These are phyloP conservation scores for Sinapis alba DNA, from an alignment of 441 rosid species.

Conservation along the genomic window DNA sequence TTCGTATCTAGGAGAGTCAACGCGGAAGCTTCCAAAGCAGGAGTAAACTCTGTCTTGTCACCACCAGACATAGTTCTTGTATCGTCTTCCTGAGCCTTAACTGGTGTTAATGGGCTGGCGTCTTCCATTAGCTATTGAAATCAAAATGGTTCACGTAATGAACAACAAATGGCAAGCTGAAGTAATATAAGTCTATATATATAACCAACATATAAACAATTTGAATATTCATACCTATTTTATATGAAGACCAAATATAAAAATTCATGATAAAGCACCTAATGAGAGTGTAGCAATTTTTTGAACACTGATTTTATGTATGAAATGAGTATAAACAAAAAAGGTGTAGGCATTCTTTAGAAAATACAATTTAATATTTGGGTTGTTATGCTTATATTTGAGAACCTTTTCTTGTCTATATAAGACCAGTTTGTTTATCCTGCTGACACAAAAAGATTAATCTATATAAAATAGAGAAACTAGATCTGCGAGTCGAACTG, in stretches of 20 bases:
- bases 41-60: not conserved
- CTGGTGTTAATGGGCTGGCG: not conserved
- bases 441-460: too few species aligned
- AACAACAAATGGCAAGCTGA: not conserved
- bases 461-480: too few species aligned
- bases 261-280: too few species aligned
- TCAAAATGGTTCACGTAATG: not conserved
- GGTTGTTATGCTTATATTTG: not conserved
- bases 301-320: not conserved
- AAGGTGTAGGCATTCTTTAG: not conserved
- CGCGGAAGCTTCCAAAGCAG: not conserved
- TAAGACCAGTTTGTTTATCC: too few species aligned
- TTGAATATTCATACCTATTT: not conserved
- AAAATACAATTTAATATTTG: not conserved
- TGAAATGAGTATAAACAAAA: not conserved
- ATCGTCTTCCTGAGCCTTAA: not conserved
- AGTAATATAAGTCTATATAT: not conserved
- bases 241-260: too few species aligned
- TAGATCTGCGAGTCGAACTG: not conserved
- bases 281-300: not conserved
- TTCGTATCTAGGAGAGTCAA: not conserved
- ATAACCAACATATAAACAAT: not conserved
- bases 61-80: not conserved
- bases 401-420: not conserved
- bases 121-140: not conserved